Evolutionary conservation across 257 asterid genomes (phyloP), one percentile per base, ranked within the genome.

Genomic region (Plantago ovata): DNA sequence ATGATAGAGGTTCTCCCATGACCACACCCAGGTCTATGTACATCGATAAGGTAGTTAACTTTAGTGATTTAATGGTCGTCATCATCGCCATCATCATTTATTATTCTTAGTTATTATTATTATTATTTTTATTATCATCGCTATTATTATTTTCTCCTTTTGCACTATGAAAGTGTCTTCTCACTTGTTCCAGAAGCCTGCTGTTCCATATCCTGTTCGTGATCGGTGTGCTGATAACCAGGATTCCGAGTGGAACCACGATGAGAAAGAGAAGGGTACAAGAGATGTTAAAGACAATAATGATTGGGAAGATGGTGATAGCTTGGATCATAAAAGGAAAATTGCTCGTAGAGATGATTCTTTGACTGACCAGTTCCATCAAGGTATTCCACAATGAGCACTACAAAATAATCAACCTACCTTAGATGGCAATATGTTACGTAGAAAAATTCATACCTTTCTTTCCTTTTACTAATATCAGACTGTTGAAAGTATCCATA

Each of bases 1-100:
- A 84, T 64, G 93, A 73, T 69, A 84, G 71, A 70, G 72, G 74
- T 61, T 67, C 90, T 55, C 82, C 89, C 7, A 53, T 82, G 85
- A 67, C 78, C 61, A 36, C 60, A 47, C 49, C 70, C 38, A 78
- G 67, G 75, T 66, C 81, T 54, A 60, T 69, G 48, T 79, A 67
- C 48, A 77, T 72, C 38, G 91, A 82, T 19, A 88, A 88, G 95
- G 96, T 86, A 72, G 68, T 73, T 58, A 38, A 55, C 60, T 36
- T 61, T 19, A 51, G 50, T 61, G 72, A 71, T 58, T 52, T 53
- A 52, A 39, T 21, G 16, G 36, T 2, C 32, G 3, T 2, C 5
- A 24, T 24, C 32, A 24, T 24, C 32, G 5, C 5, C 32, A 24
- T 24, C 36, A 28, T 28, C 6, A 28, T 28, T 28, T 3, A 28